Evolutionary conservation across 148 eudicot species (phyloP).

Genomic region (Rhododendron mucronatum): DNA sequence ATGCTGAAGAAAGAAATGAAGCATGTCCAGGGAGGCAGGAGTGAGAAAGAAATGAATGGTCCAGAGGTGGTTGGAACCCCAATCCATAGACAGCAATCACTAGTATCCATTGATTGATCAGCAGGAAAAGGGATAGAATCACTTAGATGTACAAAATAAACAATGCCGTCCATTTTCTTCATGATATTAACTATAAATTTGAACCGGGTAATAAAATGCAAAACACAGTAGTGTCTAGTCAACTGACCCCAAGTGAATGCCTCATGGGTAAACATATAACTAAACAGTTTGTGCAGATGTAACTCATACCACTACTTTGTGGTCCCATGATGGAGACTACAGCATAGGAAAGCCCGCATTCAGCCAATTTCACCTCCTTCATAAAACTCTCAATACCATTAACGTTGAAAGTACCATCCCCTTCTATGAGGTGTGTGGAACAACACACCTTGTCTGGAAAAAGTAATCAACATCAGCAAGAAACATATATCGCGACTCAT

Average conservation of each 20-base stretch:
- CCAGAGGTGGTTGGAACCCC: background rate
- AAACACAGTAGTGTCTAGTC: background rate
- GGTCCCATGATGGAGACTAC: constrained; percentile 99
- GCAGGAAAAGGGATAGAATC: background rate
- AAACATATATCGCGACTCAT: background rate
- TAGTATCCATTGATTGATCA: background rate
- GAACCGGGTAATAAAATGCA: background rate
- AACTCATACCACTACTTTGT: constrained; percentile 87
- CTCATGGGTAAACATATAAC: background rate
- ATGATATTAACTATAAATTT: background rate
- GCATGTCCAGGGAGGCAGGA: background rate
- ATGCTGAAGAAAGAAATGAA: background rate
- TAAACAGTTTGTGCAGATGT: background rate
- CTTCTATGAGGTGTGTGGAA: constrained; percentile 89
- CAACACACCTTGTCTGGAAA: constrained; percentile 56
- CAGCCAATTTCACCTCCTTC: constrained; percentile 78
- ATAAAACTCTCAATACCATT: constrained; percentile 61
- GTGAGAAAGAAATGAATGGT: background rate
- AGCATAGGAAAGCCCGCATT: constrained; percentile 96
- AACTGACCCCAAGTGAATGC: background rate
- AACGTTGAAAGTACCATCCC: constrained; percentile 81
- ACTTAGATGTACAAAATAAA: background rate
- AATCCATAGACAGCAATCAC: background rate
- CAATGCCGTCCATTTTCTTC: background rate
- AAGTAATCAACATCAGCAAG: constrained; percentile 8